Percentiles rank a stretch among this genome's conserved stretches.
phyloP scores from a whole-genome alignment of 108 stramenopile species.

The Skeletonema menzelii region DNA sequence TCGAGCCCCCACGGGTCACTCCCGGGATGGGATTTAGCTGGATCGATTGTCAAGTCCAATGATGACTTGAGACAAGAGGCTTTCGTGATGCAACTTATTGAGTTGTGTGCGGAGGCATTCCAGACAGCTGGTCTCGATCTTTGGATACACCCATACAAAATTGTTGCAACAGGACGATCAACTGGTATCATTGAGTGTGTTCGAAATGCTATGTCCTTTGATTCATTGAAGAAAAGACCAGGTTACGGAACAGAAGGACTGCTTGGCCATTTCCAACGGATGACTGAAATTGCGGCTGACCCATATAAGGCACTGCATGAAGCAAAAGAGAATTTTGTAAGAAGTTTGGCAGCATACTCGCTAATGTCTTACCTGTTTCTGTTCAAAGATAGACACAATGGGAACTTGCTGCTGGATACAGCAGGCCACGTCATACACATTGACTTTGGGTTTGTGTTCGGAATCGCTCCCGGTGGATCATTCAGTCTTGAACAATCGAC shows the following conservation, averaged over 20 bases:
- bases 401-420: conserved; percentile 94
- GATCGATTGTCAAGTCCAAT: conserved; percentile 97
- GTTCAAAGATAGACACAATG: conserved; percentile 99
- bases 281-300: conserved; percentile 84
- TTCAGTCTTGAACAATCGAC: conserved; percentile 92
- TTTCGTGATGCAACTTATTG: conserved; percentile 94
- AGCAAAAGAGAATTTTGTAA: conserved; percentile 82
- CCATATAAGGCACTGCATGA: conserved; percentile 78
- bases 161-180: conserved; percentile 88
- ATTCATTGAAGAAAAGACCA: conserved; percentile 94
- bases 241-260: conserved; percentile 84
- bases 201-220: conserved; percentile 91
- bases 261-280: conserved; percentile 72
- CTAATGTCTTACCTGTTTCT: conserved; percentile 94
- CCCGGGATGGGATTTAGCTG: conserved; percentile 88
- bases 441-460: conserved; percentile 98
- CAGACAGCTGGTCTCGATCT: conserved; percentile 85
- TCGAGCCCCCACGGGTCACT: conserved; percentile 70
- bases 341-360: conserved; percentile 95
- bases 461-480: conserved; percentile 93
- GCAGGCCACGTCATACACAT: conserved; percentile 98
- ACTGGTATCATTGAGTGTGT: conserved; percentile 94
- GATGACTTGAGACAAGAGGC: conserved; percentile 98
- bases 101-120: conserved; percentile 91
- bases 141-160: conserved; percentile 93